Base-by-base conservation (phyloP, 495 filamentous ascomycete species). In the Neurospora sp. region DNA sequence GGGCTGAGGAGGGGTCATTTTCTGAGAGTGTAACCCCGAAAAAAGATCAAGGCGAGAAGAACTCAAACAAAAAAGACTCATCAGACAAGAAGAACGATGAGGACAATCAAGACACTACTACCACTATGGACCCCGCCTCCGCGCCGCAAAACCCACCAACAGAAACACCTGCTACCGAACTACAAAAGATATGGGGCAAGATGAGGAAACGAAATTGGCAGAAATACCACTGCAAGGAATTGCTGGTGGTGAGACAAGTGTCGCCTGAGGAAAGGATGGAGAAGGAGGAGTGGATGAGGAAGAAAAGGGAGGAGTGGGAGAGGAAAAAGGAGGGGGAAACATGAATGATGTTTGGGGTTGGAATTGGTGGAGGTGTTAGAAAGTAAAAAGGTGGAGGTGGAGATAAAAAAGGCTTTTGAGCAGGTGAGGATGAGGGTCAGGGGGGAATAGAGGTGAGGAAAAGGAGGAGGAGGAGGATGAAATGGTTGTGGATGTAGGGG, bases 241-340 rank as follows among this genome's bases (percentile, higher is more conserved):
- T 3, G 48, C 0, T 12, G 0, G 48, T 59, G 0, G 20, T 59
- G 2, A 22, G 1, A 53, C 20, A 12, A 22, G 20, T 53, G 4
- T 53, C 45, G 9, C 1, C 0, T 12, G 45, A 53, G 1, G 45
- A 53, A 53, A 53, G 20, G 45, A 10, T 4, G n/a, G 0, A 4
- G 0, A 4, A 0, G 1, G n/a, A 53, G 0, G n/a, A 22, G 4
- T 9, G 1, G 20, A 2, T 22, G 20, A 22, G 3, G 8, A 22
- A 0, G 45, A 53, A 8, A 3, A 53, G 44, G 45, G 45, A 53
- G 20, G 45, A 53, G 45, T 53, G 45, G 20, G 45, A 7, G n/a
- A 53, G n/a, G 8, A 5, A 48, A 48, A 10, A 20, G 8, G 44
- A 20, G n/a, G 44, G 3, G 4, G 40, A 1, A 6, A 41, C 7